Evolutionary conservation across 2,329 filamentous ascomycete species (phyloP).

Genomic region (Ceratocystis huliohia): DNA sequence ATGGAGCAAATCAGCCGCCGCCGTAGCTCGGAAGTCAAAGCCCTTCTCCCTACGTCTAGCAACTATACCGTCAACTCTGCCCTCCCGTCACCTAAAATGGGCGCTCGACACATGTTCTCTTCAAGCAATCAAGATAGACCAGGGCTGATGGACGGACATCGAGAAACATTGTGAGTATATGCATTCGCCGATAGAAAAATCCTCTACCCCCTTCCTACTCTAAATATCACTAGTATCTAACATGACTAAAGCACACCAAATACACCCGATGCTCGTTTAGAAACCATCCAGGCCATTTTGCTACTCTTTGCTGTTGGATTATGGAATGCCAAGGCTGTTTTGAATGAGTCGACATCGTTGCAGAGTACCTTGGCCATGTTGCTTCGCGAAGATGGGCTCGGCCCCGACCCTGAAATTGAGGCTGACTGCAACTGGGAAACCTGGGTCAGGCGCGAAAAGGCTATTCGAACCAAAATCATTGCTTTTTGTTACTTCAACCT

Average conservation of each 20-base stretch:
- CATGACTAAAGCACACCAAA: slow-evolving; percentile 39
- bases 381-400: slow-evolving; percentile 45
- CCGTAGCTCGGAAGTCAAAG: slow-evolving; percentile 44
- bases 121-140: slow-evolving; percentile 45
- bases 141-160: slow-evolving; percentile 45
- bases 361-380: slow-evolving; percentile 47
- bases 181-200: not conserved
- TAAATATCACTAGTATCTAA: no score
- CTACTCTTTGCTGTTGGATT: slow-evolving; percentile 48
- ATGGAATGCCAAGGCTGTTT: slow-evolving; percentile 48
- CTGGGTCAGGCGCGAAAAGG: slow-evolving; percentile 46
- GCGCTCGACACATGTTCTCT: slow-evolving; percentile 46
- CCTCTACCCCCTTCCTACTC: no score
- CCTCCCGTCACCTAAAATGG: slow-evolving; percentile 44
- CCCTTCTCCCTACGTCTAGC: slow-evolving; percentile 42
- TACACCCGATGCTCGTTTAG: slow-evolving; percentile 45
- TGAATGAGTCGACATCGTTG: slow-evolving; percentile 46
- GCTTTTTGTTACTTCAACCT: slow-evolving; percentile 52
- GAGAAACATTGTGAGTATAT: slow-evolving; percentile 44
- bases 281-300: slow-evolving; percentile 52
- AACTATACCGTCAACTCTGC: slow-evolving; percentile 50
- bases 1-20: slow-evolving; percentile 46
- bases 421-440: slow-evolving; percentile 39
- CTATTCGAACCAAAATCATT: slow-evolving; percentile 46
- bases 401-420: slow-evolving; percentile 8